These are phyloP conservation scores for Aspergillus udagawae DNA, from an alignment of 2,329 filamentous ascomycete genomes.

Conservation along the genomic window DNA sequence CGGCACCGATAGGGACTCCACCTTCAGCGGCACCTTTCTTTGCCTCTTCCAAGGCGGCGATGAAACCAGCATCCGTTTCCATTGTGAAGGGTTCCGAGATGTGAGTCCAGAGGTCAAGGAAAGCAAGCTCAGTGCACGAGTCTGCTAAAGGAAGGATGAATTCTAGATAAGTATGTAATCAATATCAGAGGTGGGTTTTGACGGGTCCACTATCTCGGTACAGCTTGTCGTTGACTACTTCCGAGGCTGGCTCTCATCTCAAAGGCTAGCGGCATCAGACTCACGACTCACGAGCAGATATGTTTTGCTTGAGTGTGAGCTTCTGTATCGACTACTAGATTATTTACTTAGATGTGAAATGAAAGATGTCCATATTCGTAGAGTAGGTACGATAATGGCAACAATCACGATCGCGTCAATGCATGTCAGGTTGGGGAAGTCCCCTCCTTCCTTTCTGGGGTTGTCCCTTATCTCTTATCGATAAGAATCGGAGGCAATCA, in stretches of 20 bases:
- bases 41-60: slow-evolving; percentile 56
- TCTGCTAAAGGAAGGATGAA: neutral
- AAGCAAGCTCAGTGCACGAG: neutral
- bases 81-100: slow-evolving; percentile 16
- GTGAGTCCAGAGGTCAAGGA: neutral
- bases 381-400: neutral
- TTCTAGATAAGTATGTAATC: neutral
- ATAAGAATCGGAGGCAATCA: slow-evolving; percentile 1
- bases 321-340: neutral
- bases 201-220: neutral
- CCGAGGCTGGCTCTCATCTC: neutral
- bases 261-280: neutral
- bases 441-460: slow-evolving; percentile 1
- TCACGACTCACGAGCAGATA: neutral
- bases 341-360: neutral
- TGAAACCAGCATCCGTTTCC: slow-evolving; percentile 50
- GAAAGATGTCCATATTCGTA: neutral
- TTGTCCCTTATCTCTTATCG: slow-evolving; percentile 3
- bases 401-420: neutral
- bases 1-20: slow-evolving; percentile 57
- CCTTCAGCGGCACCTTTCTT: slow-evolving; percentile 53
- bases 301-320: no score
- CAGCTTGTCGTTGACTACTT: slow-evolving; percentile 4
- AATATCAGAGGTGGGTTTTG: neutral
- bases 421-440: neutral